These are phyloP conservation scores for Zymoseptoria tritici DNA, from an alignment of 2,329 filamentous ascomycete genomes.

Conservation along the genomic window DNA sequence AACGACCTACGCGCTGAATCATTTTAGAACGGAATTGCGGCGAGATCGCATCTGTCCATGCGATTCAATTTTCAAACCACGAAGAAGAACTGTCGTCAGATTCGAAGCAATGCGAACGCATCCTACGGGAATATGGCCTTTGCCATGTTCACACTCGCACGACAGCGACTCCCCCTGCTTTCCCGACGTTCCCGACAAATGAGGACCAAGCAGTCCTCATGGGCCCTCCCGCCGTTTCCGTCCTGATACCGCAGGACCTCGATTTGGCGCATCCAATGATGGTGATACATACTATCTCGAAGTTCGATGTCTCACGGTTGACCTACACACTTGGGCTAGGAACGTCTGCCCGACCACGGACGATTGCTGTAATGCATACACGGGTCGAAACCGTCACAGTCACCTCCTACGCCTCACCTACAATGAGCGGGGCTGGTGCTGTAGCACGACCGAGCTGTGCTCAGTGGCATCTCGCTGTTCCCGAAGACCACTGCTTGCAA, in stretches of 20 bases:
- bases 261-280: neutral
- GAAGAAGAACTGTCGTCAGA: slow-evolving; percentile 9
- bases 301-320: neutral
- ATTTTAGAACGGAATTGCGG: slow-evolving; percentile 10
- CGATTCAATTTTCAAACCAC: slow-evolving; percentile 9
- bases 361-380: neutral
- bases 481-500: slow-evolving; percentile 13
- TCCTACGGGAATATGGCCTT: slow-evolving; percentile 12
- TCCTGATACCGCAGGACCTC: neutral
- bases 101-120: slow-evolving; percentile 10
- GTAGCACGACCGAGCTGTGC: neutral
- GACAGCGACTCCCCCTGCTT: neutral
- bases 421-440: neutral
- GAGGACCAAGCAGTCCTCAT: neutral
- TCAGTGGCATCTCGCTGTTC: neutral
- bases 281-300: neutral
- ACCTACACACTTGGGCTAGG: neutral
- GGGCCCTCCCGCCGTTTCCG: neutral
- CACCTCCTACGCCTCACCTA: neutral
- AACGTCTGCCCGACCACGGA: neutral
- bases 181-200: neutral
- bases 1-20: neutral
- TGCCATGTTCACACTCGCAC: slow-evolving; percentile 4
- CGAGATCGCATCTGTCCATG: slow-evolving; percentile 10
- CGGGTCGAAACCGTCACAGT: neutral